Evolutionary conservation across 2,329 filamentous ascomycete species (phyloP), one percentile per base, ranked within the genome.

Genomic region (Hirsutella thompsonii): DNA sequence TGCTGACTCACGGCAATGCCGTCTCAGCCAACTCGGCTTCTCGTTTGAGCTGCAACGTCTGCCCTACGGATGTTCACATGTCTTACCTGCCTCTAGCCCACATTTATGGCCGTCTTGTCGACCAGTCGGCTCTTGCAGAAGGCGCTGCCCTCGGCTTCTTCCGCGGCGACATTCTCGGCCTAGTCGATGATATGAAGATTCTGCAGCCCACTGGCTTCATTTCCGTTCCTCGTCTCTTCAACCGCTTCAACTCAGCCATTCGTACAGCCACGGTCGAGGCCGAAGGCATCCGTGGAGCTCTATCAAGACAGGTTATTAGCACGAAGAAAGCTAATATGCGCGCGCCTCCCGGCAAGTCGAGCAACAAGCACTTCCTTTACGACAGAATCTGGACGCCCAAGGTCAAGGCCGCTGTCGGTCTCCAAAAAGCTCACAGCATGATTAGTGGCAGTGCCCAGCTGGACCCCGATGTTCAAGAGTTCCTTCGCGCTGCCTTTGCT

Each of bases 21-120:
- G 76, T 94, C 8, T 77, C 88, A 11, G 86, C 79, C 32, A 72
- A 83, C 35, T 69, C 78, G 11, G 66, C 72, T 16, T 74, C 73
- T 38, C 69, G 84, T 44, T 61, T 75, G 30, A 68, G 76, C 43
- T 66, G 65, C 11, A 65, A 68, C 11, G 68, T 76, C 42, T 49
- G 52, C 3, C 53, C 65, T 38, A 61, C 61, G 46, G 83, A 92
- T 49, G 65, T 80, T 3, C 69, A 81, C 49, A 75, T 86, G 43
- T 96, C 90, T 1, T 98, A 96, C 62, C 74, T 98, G 39, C 92
- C 92, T 0, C 67, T 95, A 32, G 92, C 92, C 9, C 92, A 98
- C 58, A 96, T 98, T 53, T 95, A 86, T 60, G 84, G 89, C 48
- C 82, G 92, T 42, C 70, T 95, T 49, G 69, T 80, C 33, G 92